Conservation (phyloP, 1,139 yeast species). For the Suhomyces guaymorum region DNA sequence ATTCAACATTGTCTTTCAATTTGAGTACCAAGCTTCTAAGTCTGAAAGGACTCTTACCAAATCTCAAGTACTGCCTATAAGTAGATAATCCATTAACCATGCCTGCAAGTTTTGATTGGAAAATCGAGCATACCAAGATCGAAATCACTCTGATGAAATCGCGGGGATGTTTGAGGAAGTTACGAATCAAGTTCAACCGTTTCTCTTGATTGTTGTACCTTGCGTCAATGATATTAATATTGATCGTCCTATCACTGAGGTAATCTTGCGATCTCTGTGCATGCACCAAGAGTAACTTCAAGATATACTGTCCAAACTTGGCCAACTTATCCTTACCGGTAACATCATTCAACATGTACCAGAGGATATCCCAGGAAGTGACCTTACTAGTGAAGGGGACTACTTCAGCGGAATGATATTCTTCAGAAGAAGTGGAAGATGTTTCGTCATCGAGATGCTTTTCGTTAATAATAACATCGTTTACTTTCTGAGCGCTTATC, state of each 20-base stretch:
- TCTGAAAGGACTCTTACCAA: slow-evolving; percentile 72
- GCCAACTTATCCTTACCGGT: slow-evolving; percentile 74
- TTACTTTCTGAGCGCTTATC: slow-evolving; percentile 20
- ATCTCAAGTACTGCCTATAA: slow-evolving; percentile 68
- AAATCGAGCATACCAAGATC: slow-evolving; percentile 31
- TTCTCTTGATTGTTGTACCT: slow-evolving; percentile 39
- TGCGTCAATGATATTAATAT: slow-evolving; percentile 30
- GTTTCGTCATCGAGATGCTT: slow-evolving; percentile 11
- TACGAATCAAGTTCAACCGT: slow-evolving; percentile 35
- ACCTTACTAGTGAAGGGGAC: neutral
- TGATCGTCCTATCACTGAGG: slow-evolving; percentile 36
- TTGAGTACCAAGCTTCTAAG: slow-evolving; percentile 31
- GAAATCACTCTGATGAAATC: slow-evolving; percentile 40
- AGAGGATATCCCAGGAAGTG: slow-evolving; percentile 43
- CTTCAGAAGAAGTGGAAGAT: slow-evolving; percentile 10
- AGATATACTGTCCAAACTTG: slow-evolving; percentile 59
- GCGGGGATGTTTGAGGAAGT: slow-evolving; percentile 44
- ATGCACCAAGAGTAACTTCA: slow-evolving; percentile 55
- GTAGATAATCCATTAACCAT: slow-evolving; percentile 54
- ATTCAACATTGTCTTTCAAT: slow-evolving; percentile 16
- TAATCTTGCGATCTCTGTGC: slow-evolving; percentile 41
- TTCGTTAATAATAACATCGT: slow-evolving; percentile 8
- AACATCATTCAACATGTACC: slow-evolving; percentile 52
- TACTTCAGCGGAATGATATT: neutral
- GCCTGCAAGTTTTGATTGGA: slow-evolving; percentile 43